Base-by-base conservation (phyloP, 2,329 filamentous ascomycete genomes). In the Cercospora sp. region DNA sequence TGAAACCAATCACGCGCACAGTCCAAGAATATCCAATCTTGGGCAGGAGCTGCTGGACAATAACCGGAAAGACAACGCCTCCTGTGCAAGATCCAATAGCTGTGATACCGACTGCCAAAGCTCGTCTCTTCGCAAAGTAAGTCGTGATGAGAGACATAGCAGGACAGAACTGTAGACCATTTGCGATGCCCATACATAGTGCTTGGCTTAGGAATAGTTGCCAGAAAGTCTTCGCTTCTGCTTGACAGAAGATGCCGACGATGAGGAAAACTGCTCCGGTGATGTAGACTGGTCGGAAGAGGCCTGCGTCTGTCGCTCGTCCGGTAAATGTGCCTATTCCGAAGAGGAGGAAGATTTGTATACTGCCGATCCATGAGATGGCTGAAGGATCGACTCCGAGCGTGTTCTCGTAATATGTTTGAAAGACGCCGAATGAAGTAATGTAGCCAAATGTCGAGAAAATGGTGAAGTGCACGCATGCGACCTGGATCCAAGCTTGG, bases 81-180 rank as follows among this genome's bases (percentile, higher is more conserved):
- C 86, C 86, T 5, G 87, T 81, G 12, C 85, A 86, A 31, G 84
- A 87, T 1, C 89, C 89, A 7, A 84, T 83, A 2, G 88, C 87
- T 2, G 86, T 85, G 5, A 90, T 73, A 0, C 88, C 87, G 31
- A 89, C 83, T 1, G 87, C 88, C 28, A 91, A 78, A 0, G 84
- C 83, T 63, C 86, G 81, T 68, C 81, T 84, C 60, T 80, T 81
- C 28, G 81, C 81, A 74, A 91, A 91, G 73, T 91, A 92, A 2
- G 90, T 90, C 9, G 88, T 85, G 1, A 91, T 79, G 1, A 90
- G 84, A 1, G 89, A 85, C 55, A 92, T 83, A 42, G 85, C 82
- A 0, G 90, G 88, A 60, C 88, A 86, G 77, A 90, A 91, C 3
- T 91, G 78, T 64, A 84, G 86, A 1, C 89, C 89, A 64, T 85